Conservation (phyloP, 148 eudicot genomes). For the Silene uniflora region DNA sequence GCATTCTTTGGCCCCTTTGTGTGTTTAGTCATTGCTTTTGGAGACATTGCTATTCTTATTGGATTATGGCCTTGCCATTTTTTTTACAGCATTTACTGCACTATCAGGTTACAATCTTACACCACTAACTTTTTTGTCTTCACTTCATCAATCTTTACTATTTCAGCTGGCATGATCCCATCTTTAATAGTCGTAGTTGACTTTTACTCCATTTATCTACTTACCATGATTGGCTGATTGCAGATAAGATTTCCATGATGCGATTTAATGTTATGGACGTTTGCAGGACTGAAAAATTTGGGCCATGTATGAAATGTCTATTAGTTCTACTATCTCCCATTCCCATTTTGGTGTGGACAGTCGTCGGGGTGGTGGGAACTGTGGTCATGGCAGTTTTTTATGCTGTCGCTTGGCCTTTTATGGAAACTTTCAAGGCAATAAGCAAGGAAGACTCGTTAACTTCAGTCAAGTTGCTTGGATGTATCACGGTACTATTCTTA, state of each 20-base stretch:
- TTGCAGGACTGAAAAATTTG: constrained; percentile 32
- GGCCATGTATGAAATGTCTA: constrained; percentile 29
- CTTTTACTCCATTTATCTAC: background rate
- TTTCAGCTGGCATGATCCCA: background rate
- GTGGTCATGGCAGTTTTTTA: constrained; percentile 29
- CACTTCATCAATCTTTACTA: background rate
- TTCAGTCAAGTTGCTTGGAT: constrained; percentile 21
- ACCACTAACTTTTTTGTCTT: too few species aligned
- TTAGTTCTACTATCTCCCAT: constrained; percentile 30
- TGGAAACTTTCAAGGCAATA: constrained; percentile 34
- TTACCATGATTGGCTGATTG: background rate
- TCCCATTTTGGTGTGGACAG: constrained; percentile 32
- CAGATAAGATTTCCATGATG: background rate
- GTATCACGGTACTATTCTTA: constrained; percentile 23
- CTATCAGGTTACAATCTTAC: constrained; percentile 14
- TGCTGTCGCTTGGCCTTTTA: constrained; percentile 32
- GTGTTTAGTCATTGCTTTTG: constrained; percentile 30
- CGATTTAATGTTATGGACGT: background rate
- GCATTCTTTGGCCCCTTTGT: constrained; percentile 31
- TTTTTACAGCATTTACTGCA: constrained; percentile 30
- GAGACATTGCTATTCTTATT: constrained; percentile 29
- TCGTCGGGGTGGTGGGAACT: constrained; percentile 32
- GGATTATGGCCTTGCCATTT: constrained; percentile 36
- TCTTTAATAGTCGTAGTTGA: background rate
- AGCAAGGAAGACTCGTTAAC: constrained; percentile 25